Base-by-base conservation (phyloP, 345 rosid genomes). In the Syzygium aromaticum region DNA sequence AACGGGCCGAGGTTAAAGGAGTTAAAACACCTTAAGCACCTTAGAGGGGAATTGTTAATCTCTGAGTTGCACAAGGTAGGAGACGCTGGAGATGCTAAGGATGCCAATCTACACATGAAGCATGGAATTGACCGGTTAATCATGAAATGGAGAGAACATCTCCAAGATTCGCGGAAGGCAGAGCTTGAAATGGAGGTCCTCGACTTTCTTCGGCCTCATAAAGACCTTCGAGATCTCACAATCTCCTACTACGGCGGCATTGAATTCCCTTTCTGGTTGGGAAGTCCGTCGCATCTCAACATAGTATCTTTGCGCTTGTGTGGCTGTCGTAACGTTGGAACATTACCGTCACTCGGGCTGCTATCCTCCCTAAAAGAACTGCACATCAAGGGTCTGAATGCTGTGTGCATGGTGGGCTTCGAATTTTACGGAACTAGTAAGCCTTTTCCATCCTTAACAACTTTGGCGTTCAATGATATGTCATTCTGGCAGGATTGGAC, bases 301-400 rank as follows among this genome's bases (percentile, higher is more conserved):
- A 2, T 88, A 6, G 87, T 54, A 85, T 43, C 52, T 77, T 57
- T 85, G 52, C 38, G 22, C 21, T 19, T 77, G 88, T 15, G 77
- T 19, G 30, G 43, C 40, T 87, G 89, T 2, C 43, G n/a, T 38
- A 87, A 86, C 11, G 77, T 87, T 25, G 22, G 52, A 22, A 63
- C 38, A 27, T 84, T 90, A 56, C 92, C 92, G 7, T 78, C 90
- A 21, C 87, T 90, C 13, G 92, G 92, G 40, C 88, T 56, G 49
- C 84, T 90, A 46, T 14, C 86, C 28, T 86, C 86, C 17, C 89
- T 90, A 6, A 78, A 83, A 84, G 52, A 87, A 25, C 87, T 90
- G 14, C 25, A n/a, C 15, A 77, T 90, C 19, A 30, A 11, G 54
- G 38, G 87, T 40, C 54, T 90, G 85, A 3, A 73, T 25, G 86